Conservation (phyloP, 1,139 yeast species). For the Protomyces macrosporus region DNA sequence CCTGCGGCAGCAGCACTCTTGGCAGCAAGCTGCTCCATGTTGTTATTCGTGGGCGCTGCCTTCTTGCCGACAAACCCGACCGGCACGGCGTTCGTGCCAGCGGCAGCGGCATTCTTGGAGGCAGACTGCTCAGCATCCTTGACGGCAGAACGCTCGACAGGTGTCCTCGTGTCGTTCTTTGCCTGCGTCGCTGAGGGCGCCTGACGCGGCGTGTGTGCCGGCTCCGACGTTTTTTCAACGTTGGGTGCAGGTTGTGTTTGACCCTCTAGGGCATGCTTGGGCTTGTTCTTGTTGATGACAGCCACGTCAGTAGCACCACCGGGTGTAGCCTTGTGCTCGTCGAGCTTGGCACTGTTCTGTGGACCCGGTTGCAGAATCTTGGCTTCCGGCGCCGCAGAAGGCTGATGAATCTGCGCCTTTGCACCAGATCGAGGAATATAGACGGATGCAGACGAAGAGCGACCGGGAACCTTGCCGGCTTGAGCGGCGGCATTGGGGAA, state of each 20-base stretch:
- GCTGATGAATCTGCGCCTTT: constrained; percentile 7
- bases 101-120: not conserved
- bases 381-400: constrained; percentile 11
- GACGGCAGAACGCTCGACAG: not conserved
- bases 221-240: not conserved
- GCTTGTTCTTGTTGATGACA: not conserved
- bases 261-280: not conserved
- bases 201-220: constrained; percentile 4
- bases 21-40: not conserved
- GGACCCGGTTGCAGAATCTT: constrained; percentile 22
- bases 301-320: constrained; percentile 10
- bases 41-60: not conserved
- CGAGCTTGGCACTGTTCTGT: constrained; percentile 13
- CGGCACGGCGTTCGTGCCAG: not conserved
- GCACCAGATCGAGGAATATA: constrained; percentile 19
- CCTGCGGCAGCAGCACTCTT: not conserved
- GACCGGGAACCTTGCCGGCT: constrained; percentile 36
- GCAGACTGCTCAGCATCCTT: not conserved
- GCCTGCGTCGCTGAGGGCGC: not conserved
- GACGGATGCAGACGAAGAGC: constrained; percentile 14
- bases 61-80: not conserved
- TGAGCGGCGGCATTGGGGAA: constrained; percentile 39
- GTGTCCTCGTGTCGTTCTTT: not conserved
- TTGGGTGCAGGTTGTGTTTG: not conserved
- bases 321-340: constrained; percentile 16